Evolutionary conservation across 352 stramenopile species (phyloP).

Genomic region (Globisporangium cylindrosporum): DNA sequence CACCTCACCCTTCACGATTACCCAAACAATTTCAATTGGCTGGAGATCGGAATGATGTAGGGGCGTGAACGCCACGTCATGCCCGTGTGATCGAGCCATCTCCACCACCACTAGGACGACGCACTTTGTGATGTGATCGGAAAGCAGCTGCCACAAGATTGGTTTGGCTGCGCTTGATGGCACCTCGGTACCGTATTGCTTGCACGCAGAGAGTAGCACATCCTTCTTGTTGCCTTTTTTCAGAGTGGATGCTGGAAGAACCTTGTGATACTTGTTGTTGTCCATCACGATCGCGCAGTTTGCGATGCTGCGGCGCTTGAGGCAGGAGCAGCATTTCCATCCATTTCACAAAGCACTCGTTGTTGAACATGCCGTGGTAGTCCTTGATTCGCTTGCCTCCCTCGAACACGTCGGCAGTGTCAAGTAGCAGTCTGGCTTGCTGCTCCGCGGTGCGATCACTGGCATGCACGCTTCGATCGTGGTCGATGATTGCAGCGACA

Average conservation of each 20-base stretch:
- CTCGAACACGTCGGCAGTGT: conserved; percentile 39
- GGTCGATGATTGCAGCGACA: no score
- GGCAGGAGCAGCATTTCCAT: conserved; percentile 3
- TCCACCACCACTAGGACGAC: conserved; percentile 12
- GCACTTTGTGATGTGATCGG: conserved; percentile 6
- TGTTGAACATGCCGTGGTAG: conserved; percentile 26
- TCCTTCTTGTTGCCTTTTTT: conserved; percentile 1
- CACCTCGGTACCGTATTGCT: no score
- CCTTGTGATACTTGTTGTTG: conserved; percentile 7
- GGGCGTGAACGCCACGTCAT: no score
- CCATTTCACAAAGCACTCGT: conserved; percentile 19
- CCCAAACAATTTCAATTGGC: conserved; percentile 23
- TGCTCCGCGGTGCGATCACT: no score
- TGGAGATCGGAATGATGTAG: conserved; percentile 26
- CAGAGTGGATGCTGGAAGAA: conserved; percentile 1
- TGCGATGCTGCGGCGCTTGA: background rate
- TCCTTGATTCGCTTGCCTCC: conserved; percentile 25
- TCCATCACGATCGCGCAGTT: conserved; percentile 9
- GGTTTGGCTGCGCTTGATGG: background rate
- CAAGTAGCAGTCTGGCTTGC: no score
- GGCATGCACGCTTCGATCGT: no score
- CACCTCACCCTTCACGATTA: conserved; percentile 20
- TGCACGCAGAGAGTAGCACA: background rate
- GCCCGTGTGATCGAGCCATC: no score
- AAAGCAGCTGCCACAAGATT: background rate